Percentiles rank a stretch among this genome's conserved stretches.
phyloP scores from a whole-genome alignment of 2,329 filamentous ascomycete species.

The Teratosphaeria zuluensis region DNA sequence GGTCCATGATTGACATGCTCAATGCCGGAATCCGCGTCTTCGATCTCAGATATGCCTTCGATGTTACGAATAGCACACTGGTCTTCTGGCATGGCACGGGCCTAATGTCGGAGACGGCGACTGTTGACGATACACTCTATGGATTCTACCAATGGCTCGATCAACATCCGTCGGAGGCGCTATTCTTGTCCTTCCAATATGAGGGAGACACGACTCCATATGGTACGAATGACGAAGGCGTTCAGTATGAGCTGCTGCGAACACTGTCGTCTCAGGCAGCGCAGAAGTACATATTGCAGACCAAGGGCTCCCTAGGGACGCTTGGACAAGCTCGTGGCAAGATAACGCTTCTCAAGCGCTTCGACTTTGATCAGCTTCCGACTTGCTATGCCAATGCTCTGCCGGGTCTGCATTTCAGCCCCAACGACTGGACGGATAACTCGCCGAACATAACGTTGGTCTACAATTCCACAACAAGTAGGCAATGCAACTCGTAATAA shows the following conservation, averaged over 20 bases:
- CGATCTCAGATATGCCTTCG: conserved; percentile 21
- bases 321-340: conserved; percentile 29
- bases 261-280: conserved; percentile 32
- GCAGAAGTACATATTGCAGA: conserved; percentile 29
- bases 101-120: conserved; percentile 36
- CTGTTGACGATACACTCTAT: conserved; percentile 37
- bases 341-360: conserved; percentile 37
- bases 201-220: conserved; percentile 27
- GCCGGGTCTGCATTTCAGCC: conserved; percentile 40
- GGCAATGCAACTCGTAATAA: not conserved
- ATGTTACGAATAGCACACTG: conserved; percentile 35
- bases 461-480: conserved; percentile 34
- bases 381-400: conserved; percentile 27
- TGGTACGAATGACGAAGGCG: conserved; percentile 26
- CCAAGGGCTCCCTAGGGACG: conserved; percentile 27
- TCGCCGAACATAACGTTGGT: conserved; percentile 38
- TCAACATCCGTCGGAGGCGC: conserved; percentile 34
- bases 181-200: conserved; percentile 41
- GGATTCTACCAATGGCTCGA: conserved; percentile 42
- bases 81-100: conserved; percentile 42
- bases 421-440: conserved; percentile 37
- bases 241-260: conserved; percentile 31
- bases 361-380: conserved; percentile 33
- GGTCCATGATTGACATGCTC: no score
- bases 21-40: no score